Conservation (phyloP, 768 basidiomycete species). For the Rhizopogon rudus region DNA sequence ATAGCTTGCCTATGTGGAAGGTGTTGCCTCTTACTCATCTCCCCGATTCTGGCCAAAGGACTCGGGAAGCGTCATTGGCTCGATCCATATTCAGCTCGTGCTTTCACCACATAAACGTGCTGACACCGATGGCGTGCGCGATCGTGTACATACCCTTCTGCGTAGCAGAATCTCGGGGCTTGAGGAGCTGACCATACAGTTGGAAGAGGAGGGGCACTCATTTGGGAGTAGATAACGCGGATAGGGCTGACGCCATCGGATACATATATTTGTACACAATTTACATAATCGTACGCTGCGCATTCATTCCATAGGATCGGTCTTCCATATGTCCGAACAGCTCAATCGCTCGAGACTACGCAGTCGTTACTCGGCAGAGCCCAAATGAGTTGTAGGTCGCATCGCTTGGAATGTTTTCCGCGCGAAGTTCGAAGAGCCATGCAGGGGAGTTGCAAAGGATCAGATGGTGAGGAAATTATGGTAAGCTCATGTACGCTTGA, state of each 20-base stretch:
- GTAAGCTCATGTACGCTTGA: too few species aligned
- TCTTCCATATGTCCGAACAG: background rate
- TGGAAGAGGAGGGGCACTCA: constrained; percentile 38
- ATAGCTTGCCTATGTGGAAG: constrained; percentile 72
- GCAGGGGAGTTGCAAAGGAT: too few species aligned
- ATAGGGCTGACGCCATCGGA: background rate
- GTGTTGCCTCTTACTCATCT: constrained; percentile 72
- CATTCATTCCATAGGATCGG: background rate
- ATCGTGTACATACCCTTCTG: constrained; percentile 69
- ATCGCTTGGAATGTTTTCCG: too few species aligned
- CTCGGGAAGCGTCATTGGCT: constrained; percentile 77
- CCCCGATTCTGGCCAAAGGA: constrained; percentile 98
- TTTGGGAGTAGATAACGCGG: background rate
- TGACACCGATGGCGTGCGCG: constrained; percentile 67
- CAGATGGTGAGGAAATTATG: too few species aligned
- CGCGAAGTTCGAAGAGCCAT: too few species aligned
- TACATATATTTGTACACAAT: background rate
- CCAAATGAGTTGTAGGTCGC: too few species aligned
- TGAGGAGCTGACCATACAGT: constrained; percentile 87
- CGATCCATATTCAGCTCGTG: constrained; percentile 86
- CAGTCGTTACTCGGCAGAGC: too few species aligned
- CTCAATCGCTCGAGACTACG: background rate
- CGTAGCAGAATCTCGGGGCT: constrained; percentile 72
- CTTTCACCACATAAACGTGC: constrained; percentile 57
- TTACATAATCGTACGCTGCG: background rate